A percentile compares a stretch with the other conserved stretches of the same genome.
These are phyloP conservation scores for Tylopilus sp. DNA, from an alignment of 1,284 basidiomycete genomes.

Conservation along the genomic window DNA sequence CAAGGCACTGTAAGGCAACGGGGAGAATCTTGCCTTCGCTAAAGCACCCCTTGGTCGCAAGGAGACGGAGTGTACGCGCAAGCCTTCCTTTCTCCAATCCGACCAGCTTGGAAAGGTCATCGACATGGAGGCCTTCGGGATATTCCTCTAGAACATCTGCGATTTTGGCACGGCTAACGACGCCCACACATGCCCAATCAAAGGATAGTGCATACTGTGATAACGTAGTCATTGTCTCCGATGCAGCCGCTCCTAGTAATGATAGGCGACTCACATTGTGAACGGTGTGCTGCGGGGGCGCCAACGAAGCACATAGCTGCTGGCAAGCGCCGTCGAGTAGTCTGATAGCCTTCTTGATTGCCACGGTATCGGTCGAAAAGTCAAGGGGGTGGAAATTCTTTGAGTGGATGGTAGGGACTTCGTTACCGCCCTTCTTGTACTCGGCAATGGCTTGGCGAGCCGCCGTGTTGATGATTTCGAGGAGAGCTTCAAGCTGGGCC, in stretches of 20 bases:
- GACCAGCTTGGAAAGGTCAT: conserved; percentile 23
- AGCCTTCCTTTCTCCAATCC: conserved; percentile 29
- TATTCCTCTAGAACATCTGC: conserved; percentile 24
- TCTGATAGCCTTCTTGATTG: conserved; percentile 28
- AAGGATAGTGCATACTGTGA: conserved; percentile 19
- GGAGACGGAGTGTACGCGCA: conserved; percentile 31
- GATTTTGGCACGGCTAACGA: conserved; percentile 22
- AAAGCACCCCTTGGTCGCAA: conserved; percentile 34
- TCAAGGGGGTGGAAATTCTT: conserved; percentile 25
- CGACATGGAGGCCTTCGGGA: conserved; percentile 27
- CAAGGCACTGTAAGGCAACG: neutral
- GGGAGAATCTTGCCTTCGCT: conserved; percentile 21
- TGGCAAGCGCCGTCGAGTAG: conserved; percentile 28
- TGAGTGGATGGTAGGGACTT: conserved; percentile 25
- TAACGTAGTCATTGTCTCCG: neutral
- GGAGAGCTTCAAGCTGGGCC: conserved; percentile 24
- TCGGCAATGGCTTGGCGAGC: conserved; percentile 28
- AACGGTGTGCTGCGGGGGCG: conserved; percentile 29
- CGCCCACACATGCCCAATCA: conserved; percentile 26
- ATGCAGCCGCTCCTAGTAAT: no score
- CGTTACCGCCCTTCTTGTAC: conserved; percentile 23
- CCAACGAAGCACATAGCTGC: conserved; percentile 27
- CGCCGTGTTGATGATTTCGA: conserved; percentile 25
- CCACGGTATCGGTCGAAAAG: conserved; percentile 17
- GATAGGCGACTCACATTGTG: conserved; percentile 22